phyloP scores from a whole-genome alignment of 2,329 filamentous ascomycete species.

The Scytalidium sp. region DNA sequence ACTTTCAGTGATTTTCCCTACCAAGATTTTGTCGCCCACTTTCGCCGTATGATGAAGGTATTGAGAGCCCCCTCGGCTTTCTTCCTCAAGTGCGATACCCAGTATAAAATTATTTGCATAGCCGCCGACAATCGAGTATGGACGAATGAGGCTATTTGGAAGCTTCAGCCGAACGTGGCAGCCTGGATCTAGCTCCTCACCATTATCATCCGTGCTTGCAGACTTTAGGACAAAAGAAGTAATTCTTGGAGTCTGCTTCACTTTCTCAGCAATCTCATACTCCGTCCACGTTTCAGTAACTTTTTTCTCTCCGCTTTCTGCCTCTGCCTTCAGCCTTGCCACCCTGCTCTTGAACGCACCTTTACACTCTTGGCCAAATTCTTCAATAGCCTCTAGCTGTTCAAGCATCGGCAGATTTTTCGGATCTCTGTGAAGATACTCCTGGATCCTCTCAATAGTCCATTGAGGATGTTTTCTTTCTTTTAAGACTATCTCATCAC shows the following conservation, averaged over 20 bases:
- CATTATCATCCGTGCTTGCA: constrained; percentile 30
- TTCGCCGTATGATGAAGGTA: constrained; percentile 51
- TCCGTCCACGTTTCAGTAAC: constrained; percentile 31
- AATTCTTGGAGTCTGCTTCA: constrained; percentile 46
- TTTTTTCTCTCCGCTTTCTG: constrained; percentile 25
- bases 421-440: constrained; percentile 56
- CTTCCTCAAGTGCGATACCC: constrained; percentile 52
- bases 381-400: constrained; percentile 36
- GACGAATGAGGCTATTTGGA: constrained; percentile 51
- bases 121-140: constrained; percentile 59
- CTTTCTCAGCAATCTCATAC: constrained; percentile 44
- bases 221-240: constrained; percentile 51
- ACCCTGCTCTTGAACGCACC: constrained; percentile 51
- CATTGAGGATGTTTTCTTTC: constrained; percentile 54
- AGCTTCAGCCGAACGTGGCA: constrained; percentile 56
- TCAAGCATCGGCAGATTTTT: constrained; percentile 49
- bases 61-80: constrained; percentile 57
- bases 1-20: constrained; percentile 47
- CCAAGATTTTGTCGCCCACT: constrained; percentile 47
- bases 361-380: constrained; percentile 39
- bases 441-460: constrained; percentile 61
- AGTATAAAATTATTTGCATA: constrained; percentile 49
- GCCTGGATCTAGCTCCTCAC: constrained; percentile 38
- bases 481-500: constrained; percentile 54
- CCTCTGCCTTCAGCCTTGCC: constrained; percentile 37